A percentile compares a stretch with the other conserved stretches of the same genome.
phyloP scores from a whole-genome alignment of 495 filamentous ascomycete species.

The Tuber calosporum region DNA sequence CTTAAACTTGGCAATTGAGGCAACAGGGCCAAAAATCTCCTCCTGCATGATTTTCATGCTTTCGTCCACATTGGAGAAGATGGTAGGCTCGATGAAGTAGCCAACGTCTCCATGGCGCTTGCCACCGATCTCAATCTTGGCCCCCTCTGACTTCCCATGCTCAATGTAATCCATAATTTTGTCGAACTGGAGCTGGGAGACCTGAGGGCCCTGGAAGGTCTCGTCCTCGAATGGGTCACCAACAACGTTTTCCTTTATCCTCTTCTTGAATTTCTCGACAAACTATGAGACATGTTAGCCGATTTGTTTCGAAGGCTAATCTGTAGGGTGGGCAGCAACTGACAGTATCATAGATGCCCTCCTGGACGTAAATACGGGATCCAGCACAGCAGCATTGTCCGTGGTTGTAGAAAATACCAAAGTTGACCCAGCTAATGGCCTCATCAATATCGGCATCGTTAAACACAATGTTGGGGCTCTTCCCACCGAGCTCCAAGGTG shows the following conservation, averaged over 20 bases:
- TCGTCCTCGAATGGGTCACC: conserved; percentile 81
- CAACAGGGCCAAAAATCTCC: conserved; percentile 96
- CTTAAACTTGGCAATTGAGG: conserved; percentile 89
- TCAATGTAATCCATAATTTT: conserved; percentile 98
- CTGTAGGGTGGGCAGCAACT: neutral
- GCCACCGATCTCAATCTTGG: conserved; percentile 77
- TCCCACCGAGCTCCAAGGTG: conserved; percentile 95
- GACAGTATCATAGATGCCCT: conserved; percentile 76
- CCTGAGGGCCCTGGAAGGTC: conserved; percentile 97
- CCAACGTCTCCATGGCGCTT: conserved; percentile 81
- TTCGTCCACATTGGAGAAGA: conserved; percentile 80
- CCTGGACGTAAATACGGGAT: conserved; percentile 91
- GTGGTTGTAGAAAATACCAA: conserved; percentile 98
- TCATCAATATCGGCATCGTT: conserved; percentile 92
- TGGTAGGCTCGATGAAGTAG: conserved; percentile 97
- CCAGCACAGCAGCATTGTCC: conserved; percentile 98
- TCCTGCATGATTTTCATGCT: conserved; percentile 99
- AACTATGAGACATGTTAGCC: conserved; percentile 51
- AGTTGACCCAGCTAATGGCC: conserved; percentile 97
- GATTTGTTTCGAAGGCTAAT: neutral
- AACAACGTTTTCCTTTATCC: conserved; percentile 72
- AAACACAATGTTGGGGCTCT: conserved; percentile 97
- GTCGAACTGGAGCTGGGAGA: conserved; percentile 91
- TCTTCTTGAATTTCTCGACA: conserved; percentile 75
- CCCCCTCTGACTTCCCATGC: conserved; percentile 77